phyloP scores from a whole-genome alignment of 2,329 filamentous ascomycete species.

The Paecilomyces sp. region DNA sequence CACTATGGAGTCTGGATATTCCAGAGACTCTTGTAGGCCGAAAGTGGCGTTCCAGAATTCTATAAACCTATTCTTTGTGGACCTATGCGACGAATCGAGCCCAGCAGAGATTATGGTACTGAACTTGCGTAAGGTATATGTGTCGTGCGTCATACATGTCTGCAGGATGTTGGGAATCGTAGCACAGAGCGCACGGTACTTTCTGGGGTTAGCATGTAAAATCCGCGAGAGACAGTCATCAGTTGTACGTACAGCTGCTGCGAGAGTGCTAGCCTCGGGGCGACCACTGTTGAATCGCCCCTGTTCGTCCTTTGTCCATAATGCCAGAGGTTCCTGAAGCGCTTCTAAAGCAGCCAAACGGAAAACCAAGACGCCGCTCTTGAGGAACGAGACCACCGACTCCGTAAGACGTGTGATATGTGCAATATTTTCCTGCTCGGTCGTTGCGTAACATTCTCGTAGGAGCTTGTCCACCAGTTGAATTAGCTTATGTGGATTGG shows the following conservation, averaged over 20 bases:
- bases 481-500: constrained; percentile 52
- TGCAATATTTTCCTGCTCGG: constrained; percentile 33
- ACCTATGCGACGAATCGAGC: constrained; percentile 45
- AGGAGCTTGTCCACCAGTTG: constrained; percentile 51
- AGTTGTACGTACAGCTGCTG: constrained; percentile 26
- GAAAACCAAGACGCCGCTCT: constrained; percentile 43
- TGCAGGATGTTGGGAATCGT: constrained; percentile 24
- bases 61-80: constrained; percentile 46
- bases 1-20: constrained; percentile 61
- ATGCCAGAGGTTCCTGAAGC: constrained; percentile 43
- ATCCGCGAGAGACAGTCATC: background rate
- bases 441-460: constrained; percentile 45
- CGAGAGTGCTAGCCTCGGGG: constrained; percentile 21
- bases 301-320: constrained; percentile 28
- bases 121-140: constrained; percentile 42
- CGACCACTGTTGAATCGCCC: constrained; percentile 18
- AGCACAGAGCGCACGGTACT: constrained; percentile 27
- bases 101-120: constrained; percentile 46
- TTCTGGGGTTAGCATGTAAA: constrained; percentile 12
- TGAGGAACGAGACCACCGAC: constrained; percentile 48
- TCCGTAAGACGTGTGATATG: constrained; percentile 44
- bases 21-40: constrained; percentile 50
- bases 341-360: constrained; percentile 51
- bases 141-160: constrained; percentile 18
- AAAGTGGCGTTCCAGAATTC: constrained; percentile 66